Base-by-base conservation (phyloP, 768 basidiomycete species). In the Leccinum boreale region DNA sequence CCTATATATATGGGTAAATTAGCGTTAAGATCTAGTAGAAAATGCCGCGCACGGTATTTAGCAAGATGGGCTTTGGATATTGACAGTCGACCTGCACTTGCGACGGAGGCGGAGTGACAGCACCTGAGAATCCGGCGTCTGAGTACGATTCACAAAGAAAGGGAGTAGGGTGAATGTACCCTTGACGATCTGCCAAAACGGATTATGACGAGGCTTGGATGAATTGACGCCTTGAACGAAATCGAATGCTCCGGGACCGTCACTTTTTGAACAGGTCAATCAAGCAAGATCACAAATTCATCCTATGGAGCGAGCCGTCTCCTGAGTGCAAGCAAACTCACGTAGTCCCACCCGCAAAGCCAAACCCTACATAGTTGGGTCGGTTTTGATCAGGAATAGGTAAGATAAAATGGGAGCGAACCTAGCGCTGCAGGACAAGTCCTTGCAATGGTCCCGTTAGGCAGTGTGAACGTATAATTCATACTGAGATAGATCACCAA, bases 381-480 rank as follows among this genome's bases (percentile, higher is more conserved):
- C 39, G 19, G 31, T 15, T 39, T 8, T 50, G 48, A 50, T 45
- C 12, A 17, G 21, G 55, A 46, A 46, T 44, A 51, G 14, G 42
- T 3, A 8, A 29, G 42, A 60, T 23, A 56, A 54, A 39, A 26
- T 26, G 33, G 26, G 14, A 29, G 66, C 81, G 57, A 58, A 88
- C 88, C 90, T 72, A 90, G 75, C 49, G 89, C 90, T 59, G 90
- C 77, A n/a, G 89, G 87, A 66, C 90, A 92, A 1, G 90, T 92
- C 26, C 78, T 77, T 31, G 83, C 85, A 5, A 70, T 75, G 3
- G 85, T 86, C 29, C 90, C 88, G 63, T 90, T 86, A 2, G 83
- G 74, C 17, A 91, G 74, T 9, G 71, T 69, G 69, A 92, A 91
- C 1, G 79, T 77, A 61, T 87, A 81, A 62, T 78, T 83, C 15